phyloP scores from a whole-genome alignment of 2,329 filamentous ascomycete species.

The Waltergamsia citrina region DNA sequence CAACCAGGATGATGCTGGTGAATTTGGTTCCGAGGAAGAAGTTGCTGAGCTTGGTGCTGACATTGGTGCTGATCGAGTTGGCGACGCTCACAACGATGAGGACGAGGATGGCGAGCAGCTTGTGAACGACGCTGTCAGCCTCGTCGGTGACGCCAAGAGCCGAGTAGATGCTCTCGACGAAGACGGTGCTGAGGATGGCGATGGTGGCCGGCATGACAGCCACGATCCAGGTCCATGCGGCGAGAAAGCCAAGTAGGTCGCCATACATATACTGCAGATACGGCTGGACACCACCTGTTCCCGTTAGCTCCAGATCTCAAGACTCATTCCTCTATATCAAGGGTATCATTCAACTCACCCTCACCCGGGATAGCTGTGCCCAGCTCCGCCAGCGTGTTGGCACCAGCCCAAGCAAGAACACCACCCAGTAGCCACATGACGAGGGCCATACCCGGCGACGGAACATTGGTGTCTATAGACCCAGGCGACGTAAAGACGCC shows the following conservation, averaged over 20 bases:
- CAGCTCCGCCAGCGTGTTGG: slow-evolving; percentile 51
- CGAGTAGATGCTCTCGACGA: slow-evolving; percentile 50
- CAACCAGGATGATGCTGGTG: slow-evolving; percentile 33
- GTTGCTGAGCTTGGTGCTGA: slow-evolving; percentile 43
- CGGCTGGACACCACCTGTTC: slow-evolving; percentile 49
- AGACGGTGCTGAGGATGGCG: slow-evolving; percentile 55
- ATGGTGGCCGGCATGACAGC: slow-evolving; percentile 55
- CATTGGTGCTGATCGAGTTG: slow-evolving; percentile 46
- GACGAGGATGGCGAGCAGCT: slow-evolving; percentile 39
- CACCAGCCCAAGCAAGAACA: slow-evolving; percentile 54
- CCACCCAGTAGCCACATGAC: slow-evolving; percentile 53
- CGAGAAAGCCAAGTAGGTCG: slow-evolving; percentile 51
- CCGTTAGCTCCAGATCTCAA: slow-evolving; percentile 4
- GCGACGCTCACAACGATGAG: slow-evolving; percentile 35
- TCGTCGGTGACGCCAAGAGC: slow-evolving; percentile 35
- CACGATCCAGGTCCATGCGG: slow-evolving; percentile 57
- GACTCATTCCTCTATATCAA: background rate
- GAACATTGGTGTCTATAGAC: slow-evolving; percentile 53
- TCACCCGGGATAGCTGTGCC: slow-evolving; percentile 55
- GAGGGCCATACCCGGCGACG: slow-evolving; percentile 48
- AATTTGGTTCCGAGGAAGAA: slow-evolving; percentile 49
- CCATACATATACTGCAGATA: slow-evolving; percentile 53
- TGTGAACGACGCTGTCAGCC: slow-evolving; percentile 32
- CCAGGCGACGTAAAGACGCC: slow-evolving; percentile 58
- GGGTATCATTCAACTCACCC: too few relatives aligned